Evolutionary conservation across 139 green algal genomes (phyloP), one percentile per base, ranked within the genome.

Genomic region (Chlorella sp.): DNA sequence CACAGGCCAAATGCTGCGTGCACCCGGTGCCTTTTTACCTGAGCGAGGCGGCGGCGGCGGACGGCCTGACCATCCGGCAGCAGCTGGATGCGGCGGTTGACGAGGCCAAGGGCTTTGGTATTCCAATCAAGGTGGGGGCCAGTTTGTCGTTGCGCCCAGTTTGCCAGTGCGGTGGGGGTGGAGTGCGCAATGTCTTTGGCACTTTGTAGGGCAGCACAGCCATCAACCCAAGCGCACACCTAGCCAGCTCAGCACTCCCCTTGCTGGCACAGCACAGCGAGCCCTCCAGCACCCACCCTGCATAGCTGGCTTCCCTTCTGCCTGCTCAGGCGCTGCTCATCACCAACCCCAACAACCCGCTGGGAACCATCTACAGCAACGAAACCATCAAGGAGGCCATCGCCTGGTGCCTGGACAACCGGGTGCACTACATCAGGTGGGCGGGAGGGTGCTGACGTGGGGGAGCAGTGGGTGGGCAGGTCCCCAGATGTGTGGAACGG

Each of bases 341-440:
- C 60, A 92, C 92, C 3, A 92, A 94, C 67, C 94, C 94, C 40
- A 91, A 94, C 86, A 97, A 97, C 87, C 94, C 94, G 13, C 84
- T 90, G 43, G 94, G 94, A 20, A 93, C 64, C 14, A 81, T 95
- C 7, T 93, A 94, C 85, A 41, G 60, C 0, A 38, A 76, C 9
- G 73, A 81, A 22, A 84, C 88, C 20, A 44, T 96, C 20, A 24
- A 64, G 3, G 86, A 88, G 36, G 92, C 93, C 79, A 38, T 96
- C 44, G 28, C 43, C 2, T 96, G 94, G 94, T 93, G 90, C 83
- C 73, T 94, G 34, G 9, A 83, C 41, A 86, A 88, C 13, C 43
- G 38, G 1, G 67, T 95, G 44, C 94, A 96, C 83, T 82, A 92
- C 54, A 80, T 96, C 86, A 94, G 92, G 93, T 93, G 80, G n/a